phyloP scores from a whole-genome alignment of 2,329 filamentous ascomycete genomes.

The Zasmidium cellare region DNA sequence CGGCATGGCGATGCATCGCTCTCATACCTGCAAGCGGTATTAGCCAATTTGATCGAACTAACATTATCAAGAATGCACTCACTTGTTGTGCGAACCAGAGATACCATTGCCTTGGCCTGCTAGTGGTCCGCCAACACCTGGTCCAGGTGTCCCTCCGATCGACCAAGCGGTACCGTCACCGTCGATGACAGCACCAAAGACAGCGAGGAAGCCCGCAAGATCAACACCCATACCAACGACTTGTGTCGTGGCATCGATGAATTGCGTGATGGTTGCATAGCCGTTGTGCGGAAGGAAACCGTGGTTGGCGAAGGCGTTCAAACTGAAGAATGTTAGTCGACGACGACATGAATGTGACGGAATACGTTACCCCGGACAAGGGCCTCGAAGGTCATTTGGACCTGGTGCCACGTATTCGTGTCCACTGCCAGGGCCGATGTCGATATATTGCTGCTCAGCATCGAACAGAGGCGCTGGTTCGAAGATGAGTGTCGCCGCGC shows the following conservation, averaged over 20 bases:
- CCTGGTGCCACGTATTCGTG: conserved; percentile 28
- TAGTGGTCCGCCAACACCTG: conserved; percentile 5
- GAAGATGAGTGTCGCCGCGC: conserved; percentile 13
- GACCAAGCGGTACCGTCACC: conserved; percentile 32
- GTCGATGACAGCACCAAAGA: conserved; percentile 34
- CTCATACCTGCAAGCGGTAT: conserved; percentile 7
- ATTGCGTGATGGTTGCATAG: conserved; percentile 32
- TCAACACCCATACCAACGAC: conserved; percentile 38
- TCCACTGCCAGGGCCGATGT: conserved; percentile 18
- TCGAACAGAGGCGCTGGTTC: conserved; percentile 26
- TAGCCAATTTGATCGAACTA: conserved; percentile 6
- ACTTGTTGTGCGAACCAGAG: conserved; percentile 28
- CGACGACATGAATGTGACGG: too few relatives aligned
- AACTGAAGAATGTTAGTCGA: conserved; percentile 5
- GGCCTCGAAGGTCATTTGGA: conserved; percentile 17
- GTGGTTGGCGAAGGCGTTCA: conserved; percentile 27
- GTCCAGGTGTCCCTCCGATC: conserved; percentile 31
- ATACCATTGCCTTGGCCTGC: conserved; percentile 16
- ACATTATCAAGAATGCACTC: background rate
- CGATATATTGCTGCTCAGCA: conserved; percentile 25
- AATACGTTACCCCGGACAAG: background rate
- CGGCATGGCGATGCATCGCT: conserved; percentile 28
- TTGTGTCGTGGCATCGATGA: conserved; percentile 27
- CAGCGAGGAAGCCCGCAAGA: conserved; percentile 34
- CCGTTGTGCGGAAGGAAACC: conserved; percentile 34